Conservation (phyloP, 345 rosid species). For the Salix udensis region DNA sequence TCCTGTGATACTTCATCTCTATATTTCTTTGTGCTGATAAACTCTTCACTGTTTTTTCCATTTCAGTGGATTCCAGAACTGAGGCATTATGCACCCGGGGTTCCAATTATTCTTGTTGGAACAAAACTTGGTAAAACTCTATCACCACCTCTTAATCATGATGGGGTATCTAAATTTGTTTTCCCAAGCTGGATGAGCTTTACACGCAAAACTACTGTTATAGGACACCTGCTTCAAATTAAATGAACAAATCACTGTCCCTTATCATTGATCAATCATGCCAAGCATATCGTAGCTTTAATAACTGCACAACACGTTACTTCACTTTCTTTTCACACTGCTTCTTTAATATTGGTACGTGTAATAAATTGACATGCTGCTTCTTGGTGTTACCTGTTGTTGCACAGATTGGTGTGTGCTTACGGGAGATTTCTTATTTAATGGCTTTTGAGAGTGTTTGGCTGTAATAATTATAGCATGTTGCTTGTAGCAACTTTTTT, state of each 20-base stretch:
- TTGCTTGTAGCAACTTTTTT: not conserved
- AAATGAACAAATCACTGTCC: not conserved
- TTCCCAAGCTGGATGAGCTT: not conserved
- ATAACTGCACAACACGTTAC: not conserved
- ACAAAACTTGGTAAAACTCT: conserved; percentile 75
- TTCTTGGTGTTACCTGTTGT: no score
- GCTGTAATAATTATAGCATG: not conserved
- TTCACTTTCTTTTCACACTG: not conserved
- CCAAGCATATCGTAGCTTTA: not conserved
- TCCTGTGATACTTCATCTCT: not conserved
- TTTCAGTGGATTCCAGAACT: conserved; percentile 97
- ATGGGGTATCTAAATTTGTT: not conserved
- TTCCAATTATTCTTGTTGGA: conserved; percentile 86
- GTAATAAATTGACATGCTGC: not conserved
- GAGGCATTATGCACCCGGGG: conserved; percentile 93
- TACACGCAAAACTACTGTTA: not conserved
- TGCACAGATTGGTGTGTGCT: no score
- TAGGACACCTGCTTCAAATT: not conserved
- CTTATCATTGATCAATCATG: not conserved
- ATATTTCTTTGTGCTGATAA: conserved; percentile 7
- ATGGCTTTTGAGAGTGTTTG: not conserved
- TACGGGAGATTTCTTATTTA: no score
- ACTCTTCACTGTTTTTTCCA: conserved; percentile 4
- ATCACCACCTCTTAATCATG: not conserved
- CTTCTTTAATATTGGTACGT: not conserved